Base-by-base conservation (phyloP, 1,284 basidiomycete genomes). In the Irpex sp. region DNA sequence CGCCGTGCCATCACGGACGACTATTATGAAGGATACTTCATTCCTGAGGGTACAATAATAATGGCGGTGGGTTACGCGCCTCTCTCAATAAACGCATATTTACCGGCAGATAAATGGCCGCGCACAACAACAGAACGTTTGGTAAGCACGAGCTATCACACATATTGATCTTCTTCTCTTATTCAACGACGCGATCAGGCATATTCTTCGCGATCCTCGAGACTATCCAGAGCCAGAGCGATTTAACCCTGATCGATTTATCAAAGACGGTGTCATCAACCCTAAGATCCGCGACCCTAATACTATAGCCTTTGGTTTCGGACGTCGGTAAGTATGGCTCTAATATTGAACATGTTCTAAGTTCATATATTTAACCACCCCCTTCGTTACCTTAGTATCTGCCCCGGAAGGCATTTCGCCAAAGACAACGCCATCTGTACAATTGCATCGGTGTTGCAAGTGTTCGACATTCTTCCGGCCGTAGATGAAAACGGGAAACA, bases 361-460 rank as follows among this genome's bases (percentile, higher is more conserved):
- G 42, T n/a, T 22, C 24, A 6, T 43, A 43, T 24, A 32, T n/a
- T n/a, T n/a, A 32, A 32, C 32, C 32, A 59, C 42, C 9, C n/a
- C n/a, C n/a, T n/a, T n/a, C n/a, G n/a, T n/a, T 18, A 64, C 66
- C 24, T n/a, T n/a, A 18, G 77, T 45, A 74, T 78, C 6, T 78
- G 77, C 63, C 75, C 77, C 0, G 77, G 77, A 1, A 64, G 75
- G 7, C 69, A 75, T 56, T 73, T 76, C 18, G 77, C 77, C 3
- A 22, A 58, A 22, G 84, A 84, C 71, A 83, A 81, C 1, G 43
- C 84, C 13, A 82, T 81, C 65, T 83, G 86, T 69, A 81, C 81
- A 71, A 75, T 85, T 20, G 78, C 83, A 0, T 78, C 82, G 2
- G 78, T 86, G 4, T 74, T 83, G 1, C 84, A 83, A 81, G 81